Conservation (phyloP, 2,329 filamentous ascomycete species). For the Apiospora marii region DNA sequence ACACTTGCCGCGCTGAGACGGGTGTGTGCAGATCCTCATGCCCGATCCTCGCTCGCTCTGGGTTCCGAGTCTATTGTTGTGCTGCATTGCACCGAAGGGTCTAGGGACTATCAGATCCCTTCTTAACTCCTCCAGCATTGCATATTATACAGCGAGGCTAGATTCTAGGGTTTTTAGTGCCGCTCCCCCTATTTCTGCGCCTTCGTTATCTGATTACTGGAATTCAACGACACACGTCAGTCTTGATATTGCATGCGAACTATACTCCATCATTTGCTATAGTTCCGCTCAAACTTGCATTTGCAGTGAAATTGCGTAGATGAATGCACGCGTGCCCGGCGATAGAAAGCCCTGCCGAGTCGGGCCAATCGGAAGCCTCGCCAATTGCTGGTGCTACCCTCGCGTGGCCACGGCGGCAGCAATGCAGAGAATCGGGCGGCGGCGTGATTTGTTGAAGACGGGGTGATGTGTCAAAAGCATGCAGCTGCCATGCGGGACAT, state of each 20-base stretch:
- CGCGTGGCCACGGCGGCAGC: neutral
- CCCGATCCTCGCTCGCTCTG: conserved; percentile 47
- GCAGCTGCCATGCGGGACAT: conserved; percentile 6
- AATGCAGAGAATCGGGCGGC: neutral
- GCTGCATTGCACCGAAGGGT: conserved; percentile 72
- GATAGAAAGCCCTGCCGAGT: neutral
- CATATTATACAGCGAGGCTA: neutral
- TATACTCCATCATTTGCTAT: neutral
- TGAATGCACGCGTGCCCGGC: neutral
- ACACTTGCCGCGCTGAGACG: conserved; percentile 61
- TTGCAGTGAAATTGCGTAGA: neutral
- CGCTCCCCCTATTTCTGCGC: neutral
- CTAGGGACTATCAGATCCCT: conserved; percentile 59
- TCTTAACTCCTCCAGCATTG: neutral
- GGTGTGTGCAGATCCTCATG: conserved; percentile 43
- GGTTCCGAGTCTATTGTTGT: conserved; percentile 64
- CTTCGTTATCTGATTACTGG: neutral
- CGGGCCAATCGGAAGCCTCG: neutral
- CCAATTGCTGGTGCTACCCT: neutral
- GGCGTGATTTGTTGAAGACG: conserved; percentile 8
- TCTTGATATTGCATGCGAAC: neutral
- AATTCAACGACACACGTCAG: neutral
- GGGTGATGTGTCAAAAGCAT: neutral
- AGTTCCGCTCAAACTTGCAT: neutral
- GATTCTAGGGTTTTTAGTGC: too few relatives aligned